Conservation (phyloP, 1,284 basidiomycete genomes). For the Farysia itapuensis region DNA sequence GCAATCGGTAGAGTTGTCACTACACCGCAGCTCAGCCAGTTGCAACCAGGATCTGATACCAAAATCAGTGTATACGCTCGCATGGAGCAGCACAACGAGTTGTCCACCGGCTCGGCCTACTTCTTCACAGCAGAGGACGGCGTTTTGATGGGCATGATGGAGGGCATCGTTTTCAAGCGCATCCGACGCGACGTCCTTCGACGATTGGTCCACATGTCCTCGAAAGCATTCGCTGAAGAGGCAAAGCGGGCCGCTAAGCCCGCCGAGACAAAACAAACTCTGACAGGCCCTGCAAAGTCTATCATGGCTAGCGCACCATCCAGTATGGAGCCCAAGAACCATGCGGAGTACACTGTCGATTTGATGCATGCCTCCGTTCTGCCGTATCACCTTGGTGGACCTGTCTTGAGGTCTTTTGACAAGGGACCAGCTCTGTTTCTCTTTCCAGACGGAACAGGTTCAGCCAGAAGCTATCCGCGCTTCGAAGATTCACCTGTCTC, state of each 20-base stretch:
- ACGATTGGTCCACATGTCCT: conserved; percentile 25
- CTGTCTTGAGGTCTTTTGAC: conserved; percentile 5
- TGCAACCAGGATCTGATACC: conserved; percentile 9
- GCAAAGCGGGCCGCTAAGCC: conserved; percentile 1
- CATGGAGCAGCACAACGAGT: conserved; percentile 23
- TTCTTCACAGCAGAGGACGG: conserved; percentile 16
- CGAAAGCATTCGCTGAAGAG: conserved; percentile 23
- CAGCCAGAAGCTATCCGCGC: conserved; percentile 11
- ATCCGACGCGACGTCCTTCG: conserved; percentile 27
- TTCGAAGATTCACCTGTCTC: conserved; percentile 3
- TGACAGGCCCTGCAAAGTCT: not conserved
- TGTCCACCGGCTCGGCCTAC: conserved; percentile 23
- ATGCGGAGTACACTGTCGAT: no score
- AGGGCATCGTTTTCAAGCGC: conserved; percentile 28
- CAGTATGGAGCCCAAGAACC: not conserved
- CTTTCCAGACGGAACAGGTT: conserved; percentile 33
- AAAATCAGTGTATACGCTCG: conserved; percentile 16
- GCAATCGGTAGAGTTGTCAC: conserved; percentile 25
- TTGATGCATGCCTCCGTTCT: not conserved
- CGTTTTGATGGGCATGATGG: conserved; percentile 26
- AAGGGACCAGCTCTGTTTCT: conserved; percentile 16
- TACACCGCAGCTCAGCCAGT: conserved; percentile 8
- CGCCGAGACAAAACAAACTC: not conserved
- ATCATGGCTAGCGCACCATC: not conserved
- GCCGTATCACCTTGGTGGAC: conserved; percentile 16